Percentiles rank a stretch among this genome's conserved stretches.
phyloP scores from a whole-genome alignment of 768 basidiomycete genomes.

The Leccinum disarticulatum region DNA sequence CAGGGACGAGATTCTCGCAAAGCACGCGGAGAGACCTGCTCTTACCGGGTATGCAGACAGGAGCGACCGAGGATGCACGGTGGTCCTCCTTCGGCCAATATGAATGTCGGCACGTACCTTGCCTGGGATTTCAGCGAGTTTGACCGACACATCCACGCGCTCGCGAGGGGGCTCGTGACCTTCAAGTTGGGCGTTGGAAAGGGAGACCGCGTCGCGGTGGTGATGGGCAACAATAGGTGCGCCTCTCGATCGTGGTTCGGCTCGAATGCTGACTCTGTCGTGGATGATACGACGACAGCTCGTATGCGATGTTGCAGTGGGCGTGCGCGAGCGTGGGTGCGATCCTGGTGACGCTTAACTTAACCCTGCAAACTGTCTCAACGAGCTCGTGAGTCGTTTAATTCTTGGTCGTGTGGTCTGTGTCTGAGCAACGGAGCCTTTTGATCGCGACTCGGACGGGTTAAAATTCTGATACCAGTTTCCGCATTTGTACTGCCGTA shows the following conservation, averaged over 20 bases:
- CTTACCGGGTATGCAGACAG: constrained; percentile 52
- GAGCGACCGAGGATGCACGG: constrained; percentile 60
- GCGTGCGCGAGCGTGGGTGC: constrained; percentile 85
- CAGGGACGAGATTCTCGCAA: constrained; percentile 49
- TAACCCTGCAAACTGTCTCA: constrained; percentile 75
- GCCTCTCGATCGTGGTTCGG: constrained; percentile 3
- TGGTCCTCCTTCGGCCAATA: constrained; percentile 56
- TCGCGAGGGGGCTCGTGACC: constrained; percentile 65
- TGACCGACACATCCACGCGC: constrained; percentile 59
- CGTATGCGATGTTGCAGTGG: constrained; percentile 84
- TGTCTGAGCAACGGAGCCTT: neutral
- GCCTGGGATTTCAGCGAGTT: constrained; percentile 78
- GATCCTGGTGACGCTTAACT: constrained; percentile 65
- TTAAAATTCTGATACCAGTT: neutral
- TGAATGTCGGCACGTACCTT: constrained; percentile 49
- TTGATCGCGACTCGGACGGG: neutral
- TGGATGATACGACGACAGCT: constrained; percentile 38
- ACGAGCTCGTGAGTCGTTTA: constrained; percentile 58
- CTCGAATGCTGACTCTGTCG: neutral
- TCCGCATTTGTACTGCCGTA: neutral
- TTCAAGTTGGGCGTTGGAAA: constrained; percentile 59
- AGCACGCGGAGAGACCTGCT: constrained; percentile 52
- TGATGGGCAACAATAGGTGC: constrained; percentile 87
- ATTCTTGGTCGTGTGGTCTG: neutral
- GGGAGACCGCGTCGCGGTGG: constrained; percentile 75